A percentile compares a stretch with the other conserved stretches of the same genome.
These are phyloP conservation scores for Umbilicus rupestris DNA, from an alignment of 164 flowering plant genomes.

Conservation along the genomic window DNA sequence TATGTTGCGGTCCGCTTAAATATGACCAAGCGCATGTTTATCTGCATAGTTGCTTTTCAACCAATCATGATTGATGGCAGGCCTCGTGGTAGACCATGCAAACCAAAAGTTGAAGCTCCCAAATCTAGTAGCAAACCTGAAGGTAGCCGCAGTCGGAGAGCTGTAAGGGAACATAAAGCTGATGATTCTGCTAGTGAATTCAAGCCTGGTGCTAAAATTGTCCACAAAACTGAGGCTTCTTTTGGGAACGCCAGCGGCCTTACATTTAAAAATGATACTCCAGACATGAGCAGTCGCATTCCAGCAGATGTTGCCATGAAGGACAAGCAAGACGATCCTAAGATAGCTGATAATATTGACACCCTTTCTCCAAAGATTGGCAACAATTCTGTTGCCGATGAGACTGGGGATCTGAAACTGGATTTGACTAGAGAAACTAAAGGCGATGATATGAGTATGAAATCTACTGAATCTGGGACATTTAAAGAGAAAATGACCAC, in stretches of 20 bases:
- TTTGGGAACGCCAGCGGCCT: background rate
- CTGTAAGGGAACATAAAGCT: background rate
- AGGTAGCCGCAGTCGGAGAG: background rate
- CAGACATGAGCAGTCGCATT: background rate
- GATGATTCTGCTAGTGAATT: background rate
- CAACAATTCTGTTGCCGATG: background rate
- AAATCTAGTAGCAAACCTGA: background rate
- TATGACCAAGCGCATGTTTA: background rate
- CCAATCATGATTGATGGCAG: background rate
- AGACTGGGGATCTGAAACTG: background rate
- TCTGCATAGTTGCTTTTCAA: background rate
- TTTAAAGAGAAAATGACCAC: too few relatives aligned
- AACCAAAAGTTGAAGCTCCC: background rate
- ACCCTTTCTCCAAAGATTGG: background rate
- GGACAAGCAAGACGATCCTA: background rate
- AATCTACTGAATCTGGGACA: too few relatives aligned
- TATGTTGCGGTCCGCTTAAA: background rate
- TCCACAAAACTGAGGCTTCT: background rate
- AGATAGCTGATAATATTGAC: background rate
- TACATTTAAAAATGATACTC: background rate
- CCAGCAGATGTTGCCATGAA: background rate
- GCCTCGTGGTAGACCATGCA: background rate
- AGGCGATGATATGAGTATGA: too few relatives aligned
- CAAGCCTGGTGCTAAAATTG: background rate
- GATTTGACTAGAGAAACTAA: background rate